These are phyloP conservation scores for Penstemon barbatus DNA, from an alignment of 257 asterid genomes.

Conservation along the genomic window DNA sequence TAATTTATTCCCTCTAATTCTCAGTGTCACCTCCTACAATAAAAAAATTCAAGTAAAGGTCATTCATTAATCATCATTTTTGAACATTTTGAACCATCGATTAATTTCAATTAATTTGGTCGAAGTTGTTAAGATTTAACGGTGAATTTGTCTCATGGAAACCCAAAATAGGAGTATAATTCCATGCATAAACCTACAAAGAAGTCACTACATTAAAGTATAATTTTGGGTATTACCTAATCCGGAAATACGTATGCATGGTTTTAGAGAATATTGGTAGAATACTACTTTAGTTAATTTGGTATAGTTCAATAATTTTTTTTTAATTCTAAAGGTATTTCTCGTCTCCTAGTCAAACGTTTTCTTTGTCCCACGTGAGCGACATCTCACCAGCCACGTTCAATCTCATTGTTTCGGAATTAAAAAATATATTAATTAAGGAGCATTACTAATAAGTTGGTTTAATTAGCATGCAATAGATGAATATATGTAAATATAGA, in stretches of 20 bases:
- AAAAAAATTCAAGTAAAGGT: conserved; percentile 4
- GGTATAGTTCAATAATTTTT: conserved; percentile 43
- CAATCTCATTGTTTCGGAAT: too few species aligned
- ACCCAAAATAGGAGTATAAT: conserved; percentile 25
- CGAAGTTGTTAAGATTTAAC: conserved; percentile 41
- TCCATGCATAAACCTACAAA: conserved; percentile 35
- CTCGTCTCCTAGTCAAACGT: conserved; percentile 47
- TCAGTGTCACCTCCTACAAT: conserved; percentile 39
- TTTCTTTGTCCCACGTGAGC: conserved; percentile 67
- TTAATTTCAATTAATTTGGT: conserved; percentile 27
- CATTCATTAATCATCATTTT: conserved; percentile 18
- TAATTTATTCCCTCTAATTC: conserved; percentile 35
- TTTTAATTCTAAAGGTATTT: conserved; percentile 39
- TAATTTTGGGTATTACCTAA: conserved; percentile 24
- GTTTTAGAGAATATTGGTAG: conserved; percentile 29
- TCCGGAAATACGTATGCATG: conserved; percentile 41
- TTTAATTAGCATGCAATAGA: too few species aligned
- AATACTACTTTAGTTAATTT: neutral
- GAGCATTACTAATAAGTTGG: neutral
- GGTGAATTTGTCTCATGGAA: conserved; percentile 32
- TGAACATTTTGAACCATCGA: conserved; percentile 31
- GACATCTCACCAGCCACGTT: conserved; percentile 72
- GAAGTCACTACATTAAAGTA: conserved; percentile 19
- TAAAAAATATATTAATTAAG: neutral
- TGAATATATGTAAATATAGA: too few species aligned